Base-by-base conservation (phyloP, 2,329 filamentous ascomycete species). In the Plenodomus lindquistii region DNA sequence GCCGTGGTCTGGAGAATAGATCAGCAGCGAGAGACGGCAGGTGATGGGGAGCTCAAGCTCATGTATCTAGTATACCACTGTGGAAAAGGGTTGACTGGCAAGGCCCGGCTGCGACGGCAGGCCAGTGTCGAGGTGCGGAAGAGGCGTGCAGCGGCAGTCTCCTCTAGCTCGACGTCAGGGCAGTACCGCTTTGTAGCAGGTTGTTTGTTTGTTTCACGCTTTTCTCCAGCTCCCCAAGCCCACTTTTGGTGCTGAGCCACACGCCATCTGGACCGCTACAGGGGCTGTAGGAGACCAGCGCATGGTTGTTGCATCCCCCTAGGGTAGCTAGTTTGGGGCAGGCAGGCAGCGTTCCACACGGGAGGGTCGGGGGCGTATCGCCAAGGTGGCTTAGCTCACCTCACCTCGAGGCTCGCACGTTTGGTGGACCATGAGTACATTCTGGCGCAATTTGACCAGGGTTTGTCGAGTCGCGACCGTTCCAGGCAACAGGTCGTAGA, bases 221-320 rank as follows among this genome's bases (percentile, higher is more conserved):
- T 41, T 44, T 41, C 17, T 45, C 27, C 38, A 35, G 18, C 37
- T 18, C 20, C 15, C 19, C 29, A 7, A 22, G n/a, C 40, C 24
- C 46, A 27, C 22, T 8, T 43, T 46, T 39, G 31, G 24, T 21
- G 43, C 59, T 56, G 48, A 59, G 59, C 59, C 59, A 62, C 56
- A 50, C 44, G 36, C 34, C 48, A 49, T 60, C 42, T 52, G 48
- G 9, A 51, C 34, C 19, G 55, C 16, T n/a, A 40, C 17, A 1
- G 55, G 38, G 10, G 55, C 39, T 27, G 59, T 40, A 42, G 48
- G 36, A 21, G 54, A 22, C 2, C 49, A 22, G 19, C 46, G 11
- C 3, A 57, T 35, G 17, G 57, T 29, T 7, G 62, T 38, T 15
- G 54, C 55, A 31, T 44, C 40, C 21, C 44, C 37, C 31, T 46